Percentiles rank a stretch among this genome's conserved stretches.
These are phyloP conservation scores for Lolium perenne DNA, from an alignment of 176 grass and related monocot species.

Conservation along the genomic window DNA sequence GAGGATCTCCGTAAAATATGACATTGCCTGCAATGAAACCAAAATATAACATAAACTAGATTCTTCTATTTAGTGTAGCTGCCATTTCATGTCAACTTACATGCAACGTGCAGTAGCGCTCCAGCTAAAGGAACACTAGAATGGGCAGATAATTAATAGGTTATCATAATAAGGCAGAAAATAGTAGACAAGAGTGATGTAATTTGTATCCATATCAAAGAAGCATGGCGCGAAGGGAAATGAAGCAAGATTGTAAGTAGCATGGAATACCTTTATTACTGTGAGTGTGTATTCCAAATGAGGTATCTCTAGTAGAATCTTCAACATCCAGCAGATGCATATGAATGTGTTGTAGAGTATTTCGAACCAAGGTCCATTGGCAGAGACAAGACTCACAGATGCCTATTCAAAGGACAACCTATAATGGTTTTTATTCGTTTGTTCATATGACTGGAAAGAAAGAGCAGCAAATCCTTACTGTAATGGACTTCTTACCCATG, in stretches of 20 bases:
- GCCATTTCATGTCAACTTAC: conserved; percentile 4
- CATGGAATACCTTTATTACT: conserved; percentile 60
- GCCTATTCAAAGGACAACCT: conserved; percentile 50
- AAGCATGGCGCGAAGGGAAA: not conserved
- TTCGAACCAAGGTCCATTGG: conserved; percentile 58
- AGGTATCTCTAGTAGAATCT: conserved; percentile 78
- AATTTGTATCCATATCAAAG: not conserved
- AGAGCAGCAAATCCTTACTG: conserved; percentile 14
- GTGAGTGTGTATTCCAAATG: conserved; percentile 74
- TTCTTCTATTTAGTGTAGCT: conserved; percentile 15
- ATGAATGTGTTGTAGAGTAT: conserved; percentile 69
- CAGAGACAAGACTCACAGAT: conserved; percentile 45
- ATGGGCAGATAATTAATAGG: not conserved
- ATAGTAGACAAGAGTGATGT: not conserved
- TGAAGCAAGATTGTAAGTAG: not conserved
- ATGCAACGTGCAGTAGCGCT: not conserved
- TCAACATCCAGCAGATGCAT: conserved; percentile 84
- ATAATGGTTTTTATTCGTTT: conserved; percentile 14
- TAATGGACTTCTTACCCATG: conserved; percentile 67
- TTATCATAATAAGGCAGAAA: conserved; percentile 1
- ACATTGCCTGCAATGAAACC: conserved; percentile 47
- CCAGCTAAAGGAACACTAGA: not conserved
- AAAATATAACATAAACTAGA: conserved; percentile 17
- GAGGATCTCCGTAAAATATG: conserved; percentile 58
- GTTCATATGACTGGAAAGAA: conserved; percentile 10